phyloP scores from a whole-genome alignment of 1,284 basidiomycete species.

The Leccinum huronense region DNA sequence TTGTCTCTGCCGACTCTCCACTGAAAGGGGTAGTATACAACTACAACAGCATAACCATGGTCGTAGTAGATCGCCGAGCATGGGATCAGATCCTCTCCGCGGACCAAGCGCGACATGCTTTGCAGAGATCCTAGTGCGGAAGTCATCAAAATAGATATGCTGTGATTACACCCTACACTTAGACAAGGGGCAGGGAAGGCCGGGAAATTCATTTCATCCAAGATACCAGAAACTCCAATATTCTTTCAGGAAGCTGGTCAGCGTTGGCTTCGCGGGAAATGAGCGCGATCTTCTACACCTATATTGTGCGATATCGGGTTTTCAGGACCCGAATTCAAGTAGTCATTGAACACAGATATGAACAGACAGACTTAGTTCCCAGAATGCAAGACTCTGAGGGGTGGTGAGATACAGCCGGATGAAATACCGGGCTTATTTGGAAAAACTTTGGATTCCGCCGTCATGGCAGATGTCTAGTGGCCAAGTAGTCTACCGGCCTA shows the following conservation, averaged over 20 bases:
- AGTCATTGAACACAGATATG: not conserved
- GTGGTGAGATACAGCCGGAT: slow-evolving; percentile 4
- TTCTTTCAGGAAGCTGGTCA: not conserved
- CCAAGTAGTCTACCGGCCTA: slow-evolving; percentile 10
- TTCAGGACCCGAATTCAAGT: not conserved
- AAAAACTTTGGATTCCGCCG: slow-evolving; percentile 2
- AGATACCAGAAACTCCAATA: not conserved
- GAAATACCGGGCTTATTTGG: slow-evolving; percentile 1
- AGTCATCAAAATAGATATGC: not conserved
- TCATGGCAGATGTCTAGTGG: not conserved
- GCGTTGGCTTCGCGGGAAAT: not conserved
- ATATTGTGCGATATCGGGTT: not conserved
- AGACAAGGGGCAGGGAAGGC: not conserved
- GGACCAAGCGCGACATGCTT: not conserved
- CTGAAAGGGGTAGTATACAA: not conserved
- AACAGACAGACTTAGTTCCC: not conserved
- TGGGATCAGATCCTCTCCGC: not conserved
- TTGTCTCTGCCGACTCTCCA: not conserved
- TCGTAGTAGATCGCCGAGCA: slow-evolving; percentile 8
- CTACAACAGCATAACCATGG: not conserved
- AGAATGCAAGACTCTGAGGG: not conserved
- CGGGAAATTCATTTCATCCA: slow-evolving; percentile 4
- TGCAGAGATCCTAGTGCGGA: not conserved
- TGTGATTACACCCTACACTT: not conserved
- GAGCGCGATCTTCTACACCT: not conserved